phyloP scores from a whole-genome alignment of 768 basidiomycete genomes.

The Leccinum obscurum region DNA sequence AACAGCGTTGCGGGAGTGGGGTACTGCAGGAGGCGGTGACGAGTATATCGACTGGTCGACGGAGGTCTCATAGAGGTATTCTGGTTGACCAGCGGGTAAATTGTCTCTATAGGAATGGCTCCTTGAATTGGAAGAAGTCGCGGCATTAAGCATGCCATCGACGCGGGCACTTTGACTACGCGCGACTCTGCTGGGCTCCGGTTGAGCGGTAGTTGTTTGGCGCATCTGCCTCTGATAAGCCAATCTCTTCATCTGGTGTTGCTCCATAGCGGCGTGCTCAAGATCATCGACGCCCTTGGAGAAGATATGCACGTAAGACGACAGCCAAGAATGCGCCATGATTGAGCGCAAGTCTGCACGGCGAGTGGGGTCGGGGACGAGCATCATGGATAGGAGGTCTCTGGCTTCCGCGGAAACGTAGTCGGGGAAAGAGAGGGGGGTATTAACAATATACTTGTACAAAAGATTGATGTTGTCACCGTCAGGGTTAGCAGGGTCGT shows the following conservation, averaged over 20 bases:
- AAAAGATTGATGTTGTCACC: conserved; percentile 99
- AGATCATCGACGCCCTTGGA: conserved; percentile 72
- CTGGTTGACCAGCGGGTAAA: conserved; percentile 50
- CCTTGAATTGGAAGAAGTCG: conserved; percentile 35
- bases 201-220: conserved; percentile 40
- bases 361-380: conserved; percentile 85
- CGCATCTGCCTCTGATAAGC: conserved; percentile 83
- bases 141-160: conserved; percentile 40
- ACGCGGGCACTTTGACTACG: conserved; percentile 59
- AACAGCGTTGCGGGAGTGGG: conserved; percentile 40
- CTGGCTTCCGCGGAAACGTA: conserved; percentile 85
- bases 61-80: conserved; percentile 75
- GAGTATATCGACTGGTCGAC: conserved; percentile 53
- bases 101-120: conserved; percentile 51
- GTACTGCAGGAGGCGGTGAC: conserved; percentile 34
- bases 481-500: conserved; percentile 97
- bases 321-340: conserved; percentile 89
- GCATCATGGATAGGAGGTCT: conserved; percentile 86
- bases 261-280: conserved; percentile 77
- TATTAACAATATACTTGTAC: conserved; percentile 98
- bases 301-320: conserved; percentile 51
- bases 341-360: conserved; percentile 76
- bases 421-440: conserved; percentile 95
- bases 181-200: conserved; percentile 34
- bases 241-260: conserved; percentile 79